These are phyloP conservation scores for Lipomyces yamanashiensis DNA, from an alignment of 805 yeast species.

Conservation along the genomic window DNA sequence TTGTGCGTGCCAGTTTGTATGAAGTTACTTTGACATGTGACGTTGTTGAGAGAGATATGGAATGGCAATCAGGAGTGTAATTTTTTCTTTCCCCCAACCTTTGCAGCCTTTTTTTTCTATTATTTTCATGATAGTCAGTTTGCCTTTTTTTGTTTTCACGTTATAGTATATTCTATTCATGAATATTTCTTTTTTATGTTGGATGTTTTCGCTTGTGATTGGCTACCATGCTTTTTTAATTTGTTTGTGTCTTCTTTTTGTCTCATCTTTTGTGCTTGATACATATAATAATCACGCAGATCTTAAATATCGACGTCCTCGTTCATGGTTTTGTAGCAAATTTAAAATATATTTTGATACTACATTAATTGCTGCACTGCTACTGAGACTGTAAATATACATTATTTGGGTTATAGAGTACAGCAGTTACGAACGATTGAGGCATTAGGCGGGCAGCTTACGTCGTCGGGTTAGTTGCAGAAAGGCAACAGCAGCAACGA, in stretches of 20 bases:
- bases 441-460: conserved; percentile 2
- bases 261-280: conserved; percentile 6
- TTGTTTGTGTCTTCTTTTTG: not conserved
- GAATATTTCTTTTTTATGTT: not conserved
- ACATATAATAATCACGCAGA: conserved; percentile 9
- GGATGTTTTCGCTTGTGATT: not conserved
- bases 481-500: conserved; percentile 40
- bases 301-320: not conserved
- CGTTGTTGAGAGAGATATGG: not conserved
- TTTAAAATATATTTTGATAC: not conserved
- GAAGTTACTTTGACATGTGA: not conserved
- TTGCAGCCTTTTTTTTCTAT: conserved; percentile 1
- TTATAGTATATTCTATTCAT: not conserved
- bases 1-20: not conserved
- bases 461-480: conserved; percentile 5
- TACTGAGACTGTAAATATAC: too few species aligned
- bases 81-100: conserved; percentile 18
- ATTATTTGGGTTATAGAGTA: not conserved
- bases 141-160: not conserved
- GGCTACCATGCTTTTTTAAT: not conserved
- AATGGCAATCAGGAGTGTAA: conserved; percentile 34
- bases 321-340: not conserved
- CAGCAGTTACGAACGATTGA: too few species aligned
- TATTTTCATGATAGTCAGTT: conserved; percentile 2
- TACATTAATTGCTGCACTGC: not conserved